A percentile compares a stretch with the other conserved stretches of the same genome.
Conservation (phyloP, 1,139 yeast species). For the Candida tunisiensis region DNA sequence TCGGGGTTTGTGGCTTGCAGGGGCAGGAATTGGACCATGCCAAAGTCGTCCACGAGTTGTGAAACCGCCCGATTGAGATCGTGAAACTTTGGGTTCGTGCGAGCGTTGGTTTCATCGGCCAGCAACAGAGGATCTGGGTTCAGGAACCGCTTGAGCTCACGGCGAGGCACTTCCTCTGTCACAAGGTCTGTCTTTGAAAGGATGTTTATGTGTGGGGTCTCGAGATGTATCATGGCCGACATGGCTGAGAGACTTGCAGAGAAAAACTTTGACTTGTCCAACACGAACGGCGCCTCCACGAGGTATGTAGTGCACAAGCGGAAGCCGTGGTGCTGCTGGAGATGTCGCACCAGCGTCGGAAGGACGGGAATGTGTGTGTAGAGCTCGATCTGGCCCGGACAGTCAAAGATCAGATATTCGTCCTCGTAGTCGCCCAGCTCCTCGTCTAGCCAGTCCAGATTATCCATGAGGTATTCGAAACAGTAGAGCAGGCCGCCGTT, state of each 20-base stretch:
- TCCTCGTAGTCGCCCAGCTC: conserved; percentile 89
- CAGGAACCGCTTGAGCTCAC: conserved; percentile 65
- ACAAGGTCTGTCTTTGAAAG: conserved; percentile 76
- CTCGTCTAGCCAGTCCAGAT: conserved; percentile 92
- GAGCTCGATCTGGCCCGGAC: conserved; percentile 96
- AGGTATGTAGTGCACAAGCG: conserved; percentile 84
- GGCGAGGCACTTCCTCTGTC: conserved; percentile 47
- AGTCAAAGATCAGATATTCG: conserved; percentile 85
- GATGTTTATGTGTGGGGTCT: conserved; percentile 85
- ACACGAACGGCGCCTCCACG: conserved; percentile 83
- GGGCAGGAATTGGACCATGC: conserved; percentile 95
- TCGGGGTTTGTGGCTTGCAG: conserved; percentile 71
- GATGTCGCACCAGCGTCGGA: conserved; percentile 74
- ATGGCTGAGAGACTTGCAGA: conserved; percentile 93
- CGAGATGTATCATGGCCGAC: conserved; percentile 94
- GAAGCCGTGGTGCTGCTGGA: conserved; percentile 64
- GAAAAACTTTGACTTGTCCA: conserved; percentile 81
- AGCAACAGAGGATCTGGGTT: conserved; percentile 83
- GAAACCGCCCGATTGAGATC: conserved; percentile 71
- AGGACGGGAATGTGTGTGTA: conserved; percentile 90
- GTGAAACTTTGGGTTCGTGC: conserved; percentile 58
- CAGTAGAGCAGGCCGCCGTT: conserved; percentile 91
- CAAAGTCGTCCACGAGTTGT: conserved; percentile 74
- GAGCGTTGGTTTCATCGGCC: conserved; percentile 30
- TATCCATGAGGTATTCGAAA: conserved; percentile 69